Percentiles rank a stretch among this genome's conserved stretches.
Conservation (phyloP, 192 early-diverging fungal species). For the Obelidium mucronatum region DNA sequence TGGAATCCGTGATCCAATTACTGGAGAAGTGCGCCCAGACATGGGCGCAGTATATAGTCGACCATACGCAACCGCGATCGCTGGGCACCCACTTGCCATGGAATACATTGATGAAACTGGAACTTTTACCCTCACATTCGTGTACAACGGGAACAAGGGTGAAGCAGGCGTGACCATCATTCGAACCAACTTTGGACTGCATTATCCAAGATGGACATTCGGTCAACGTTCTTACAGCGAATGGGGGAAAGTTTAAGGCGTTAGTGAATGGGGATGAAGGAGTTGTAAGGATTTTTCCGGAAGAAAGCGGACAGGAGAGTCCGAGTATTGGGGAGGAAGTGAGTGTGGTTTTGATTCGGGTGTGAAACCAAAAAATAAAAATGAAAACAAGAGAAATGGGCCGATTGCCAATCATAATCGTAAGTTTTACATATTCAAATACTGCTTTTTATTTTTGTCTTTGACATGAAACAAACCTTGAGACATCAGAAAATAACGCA, state of each 20-base stretch:
- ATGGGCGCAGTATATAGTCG: slow-evolving; percentile 33
- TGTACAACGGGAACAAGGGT: slow-evolving; percentile 8
- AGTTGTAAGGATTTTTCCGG: slow-evolving; percentile 3
- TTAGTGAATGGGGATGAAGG: background rate
- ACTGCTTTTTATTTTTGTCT: too few species aligned
- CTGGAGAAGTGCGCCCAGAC: slow-evolving; percentile 30
- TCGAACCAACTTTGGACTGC: slow-evolving; percentile 28
- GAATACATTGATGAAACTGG: slow-evolving; percentile 32
- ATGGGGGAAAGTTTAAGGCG: background rate
- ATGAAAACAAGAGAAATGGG: too few species aligned
- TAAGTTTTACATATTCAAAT: too few species aligned
- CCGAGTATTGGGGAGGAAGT: slow-evolving; percentile 11
- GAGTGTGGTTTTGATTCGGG: background rate
- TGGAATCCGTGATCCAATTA: slow-evolving; percentile 32
- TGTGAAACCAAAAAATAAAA: background rate
- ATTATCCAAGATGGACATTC: slow-evolving; percentile 19
- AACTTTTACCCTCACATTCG: slow-evolving; percentile 9
- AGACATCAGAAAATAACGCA: too few species aligned
- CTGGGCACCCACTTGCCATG: slow-evolving; percentile 18
- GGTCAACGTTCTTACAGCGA: background rate
- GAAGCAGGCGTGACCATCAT: slow-evolving; percentile 7
- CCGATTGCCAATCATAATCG: too few species aligned
- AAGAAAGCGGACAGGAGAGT: background rate
- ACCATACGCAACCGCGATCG: slow-evolving; percentile 32
- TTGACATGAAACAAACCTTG: too few species aligned